phyloP scores from a whole-genome alignment of 2,329 filamentous ascomycete species.

The Arthrobotrys conoides region DNA sequence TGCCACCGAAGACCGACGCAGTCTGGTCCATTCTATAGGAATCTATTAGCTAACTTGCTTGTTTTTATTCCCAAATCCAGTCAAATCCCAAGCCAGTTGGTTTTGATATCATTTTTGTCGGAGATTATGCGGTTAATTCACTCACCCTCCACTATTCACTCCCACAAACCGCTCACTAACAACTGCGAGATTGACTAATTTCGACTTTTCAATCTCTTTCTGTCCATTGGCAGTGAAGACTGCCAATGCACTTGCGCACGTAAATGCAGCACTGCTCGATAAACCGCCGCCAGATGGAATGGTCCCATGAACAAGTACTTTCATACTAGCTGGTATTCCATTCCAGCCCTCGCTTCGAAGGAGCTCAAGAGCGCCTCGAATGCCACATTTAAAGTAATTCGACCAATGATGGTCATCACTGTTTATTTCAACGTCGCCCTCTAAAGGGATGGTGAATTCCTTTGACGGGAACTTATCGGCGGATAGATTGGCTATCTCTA shows the following conservation, averaged over 20 bases:
- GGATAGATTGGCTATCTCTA: slow-evolving; percentile 86
- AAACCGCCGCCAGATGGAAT: slow-evolving; percentile 93
- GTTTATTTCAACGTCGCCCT: slow-evolving; percentile 82
- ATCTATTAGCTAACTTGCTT: not conserved
- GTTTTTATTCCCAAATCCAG: slow-evolving; percentile 4
- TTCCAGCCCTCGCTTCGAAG: slow-evolving; percentile 76
- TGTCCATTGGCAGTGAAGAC: slow-evolving; percentile 89
- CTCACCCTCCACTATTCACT: slow-evolving; percentile 93
- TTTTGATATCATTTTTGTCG: not conserved
- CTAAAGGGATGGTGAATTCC: slow-evolving; percentile 79
- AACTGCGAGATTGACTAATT: slow-evolving; percentile 91
- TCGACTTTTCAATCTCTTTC: slow-evolving; percentile 85
- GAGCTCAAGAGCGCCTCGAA: slow-evolving; percentile 84
- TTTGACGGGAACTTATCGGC: slow-evolving; percentile 80
- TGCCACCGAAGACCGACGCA: slow-evolving; percentile 91
- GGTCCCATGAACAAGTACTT: slow-evolving; percentile 89
- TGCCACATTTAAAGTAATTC: slow-evolving; percentile 97
- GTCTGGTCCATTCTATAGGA: slow-evolving; percentile 89
- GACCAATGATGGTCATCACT: slow-evolving; percentile 90
- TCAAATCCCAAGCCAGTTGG: not conserved
- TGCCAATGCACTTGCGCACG: slow-evolving; percentile 88
- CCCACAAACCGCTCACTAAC: slow-evolving; percentile 94
- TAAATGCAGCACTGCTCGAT: slow-evolving; percentile 93
- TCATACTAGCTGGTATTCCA: slow-evolving; percentile 82
- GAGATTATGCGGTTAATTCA: slow-evolving; percentile 24